Percentiles rank a stretch among this genome's conserved stretches.
Evolutionary conservation across 2,329 filamentous ascomycete species (phyloP).

Genomic region (Plenodomus tracheiphilus): DNA sequence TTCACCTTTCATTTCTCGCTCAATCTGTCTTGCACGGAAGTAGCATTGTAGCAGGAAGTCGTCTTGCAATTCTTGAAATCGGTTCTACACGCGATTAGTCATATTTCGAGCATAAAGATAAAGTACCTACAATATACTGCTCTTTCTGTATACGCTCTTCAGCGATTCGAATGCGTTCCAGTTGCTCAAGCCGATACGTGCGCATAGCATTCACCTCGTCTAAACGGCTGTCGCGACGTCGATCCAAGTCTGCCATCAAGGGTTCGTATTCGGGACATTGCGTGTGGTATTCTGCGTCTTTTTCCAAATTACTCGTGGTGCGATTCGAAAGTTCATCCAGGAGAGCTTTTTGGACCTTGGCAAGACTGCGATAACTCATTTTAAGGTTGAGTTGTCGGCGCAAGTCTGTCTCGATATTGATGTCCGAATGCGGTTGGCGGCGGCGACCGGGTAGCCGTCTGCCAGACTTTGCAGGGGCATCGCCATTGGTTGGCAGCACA

Average conservation of each 20-base stretch:
- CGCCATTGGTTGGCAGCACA: conserved; percentile 41
- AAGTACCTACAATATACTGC: conserved; percentile 41
- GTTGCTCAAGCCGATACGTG: conserved; percentile 42
- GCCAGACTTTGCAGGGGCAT: conserved; percentile 40
- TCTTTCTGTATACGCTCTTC: conserved; percentile 40
- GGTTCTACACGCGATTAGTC: conserved; percentile 29
- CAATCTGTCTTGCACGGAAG: conserved; percentile 44
- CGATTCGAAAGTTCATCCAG: conserved; percentile 68
- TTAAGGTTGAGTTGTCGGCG: conserved; percentile 68
- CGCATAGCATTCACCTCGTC: conserved; percentile 44
- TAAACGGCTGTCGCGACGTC: conserved; percentile 48
- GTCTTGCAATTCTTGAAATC: conserved; percentile 37
- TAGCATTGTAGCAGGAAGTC: conserved; percentile 43
- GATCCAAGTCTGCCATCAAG: conserved; percentile 57
- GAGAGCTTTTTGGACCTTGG: conserved; percentile 65
- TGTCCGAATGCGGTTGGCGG: conserved; percentile 52
- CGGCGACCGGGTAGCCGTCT: conserved; percentile 49
- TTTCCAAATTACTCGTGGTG: conserved; percentile 60
- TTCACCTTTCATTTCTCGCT: conserved; percentile 38
- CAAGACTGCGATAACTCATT: conserved; percentile 65
- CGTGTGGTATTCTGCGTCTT: conserved; percentile 58
- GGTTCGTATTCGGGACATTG: conserved; percentile 57
- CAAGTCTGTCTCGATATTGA: conserved; percentile 51
- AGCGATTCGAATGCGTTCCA: conserved; percentile 39
- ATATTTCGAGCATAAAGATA: background rate